Evolutionary conservation across 139 green algal species (phyloP).

Genomic region (Dunaliella primolecta): DNA sequence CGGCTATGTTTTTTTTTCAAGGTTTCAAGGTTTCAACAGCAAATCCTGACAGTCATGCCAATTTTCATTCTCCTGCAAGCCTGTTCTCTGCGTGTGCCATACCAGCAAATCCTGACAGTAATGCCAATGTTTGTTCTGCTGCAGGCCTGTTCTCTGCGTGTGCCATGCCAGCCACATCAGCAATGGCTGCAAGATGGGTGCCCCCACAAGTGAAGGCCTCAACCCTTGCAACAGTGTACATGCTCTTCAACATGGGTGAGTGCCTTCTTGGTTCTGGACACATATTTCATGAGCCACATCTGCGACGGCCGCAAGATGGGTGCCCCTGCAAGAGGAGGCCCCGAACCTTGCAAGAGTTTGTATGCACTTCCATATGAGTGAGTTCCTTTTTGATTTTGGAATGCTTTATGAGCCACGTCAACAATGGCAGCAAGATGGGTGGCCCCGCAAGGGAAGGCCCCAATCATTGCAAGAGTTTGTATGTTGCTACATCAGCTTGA

Average conservation of each 20-base stretch:
- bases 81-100: constrained; percentile 58
- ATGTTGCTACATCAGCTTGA: no score
- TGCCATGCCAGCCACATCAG: constrained; percentile 61
- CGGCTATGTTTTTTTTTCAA: no score
- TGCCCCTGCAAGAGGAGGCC: constrained; percentile 36
- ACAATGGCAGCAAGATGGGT: constrained; percentile 56
- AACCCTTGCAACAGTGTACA: constrained; percentile 51
- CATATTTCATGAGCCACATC: no score
- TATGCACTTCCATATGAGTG: constrained; percentile 56
- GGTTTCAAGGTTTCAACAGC: no score
- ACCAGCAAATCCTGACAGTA: no score
- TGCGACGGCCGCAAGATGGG: constrained; percentile 48
- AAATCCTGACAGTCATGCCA: no score
- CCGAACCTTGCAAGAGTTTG: constrained; percentile 50
- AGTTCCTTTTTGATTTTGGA: no score
- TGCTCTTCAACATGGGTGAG: constrained; percentile 58
- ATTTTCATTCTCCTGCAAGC: no score
- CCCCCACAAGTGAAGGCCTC: constrained; percentile 26
- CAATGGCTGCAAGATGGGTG: constrained; percentile 55
- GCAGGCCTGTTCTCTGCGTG: constrained; percentile 58
- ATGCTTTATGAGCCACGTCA: constrained; percentile 44
- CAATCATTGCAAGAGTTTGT: constrained; percentile 50
- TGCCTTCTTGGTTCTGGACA: no score
- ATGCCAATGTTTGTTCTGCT: no score
- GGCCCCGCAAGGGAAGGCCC: constrained; percentile 25